These are phyloP conservation scores for Aureobasidium sp. DNA, from an alignment of 2,329 filamentous ascomycete genomes.

Conservation along the genomic window DNA sequence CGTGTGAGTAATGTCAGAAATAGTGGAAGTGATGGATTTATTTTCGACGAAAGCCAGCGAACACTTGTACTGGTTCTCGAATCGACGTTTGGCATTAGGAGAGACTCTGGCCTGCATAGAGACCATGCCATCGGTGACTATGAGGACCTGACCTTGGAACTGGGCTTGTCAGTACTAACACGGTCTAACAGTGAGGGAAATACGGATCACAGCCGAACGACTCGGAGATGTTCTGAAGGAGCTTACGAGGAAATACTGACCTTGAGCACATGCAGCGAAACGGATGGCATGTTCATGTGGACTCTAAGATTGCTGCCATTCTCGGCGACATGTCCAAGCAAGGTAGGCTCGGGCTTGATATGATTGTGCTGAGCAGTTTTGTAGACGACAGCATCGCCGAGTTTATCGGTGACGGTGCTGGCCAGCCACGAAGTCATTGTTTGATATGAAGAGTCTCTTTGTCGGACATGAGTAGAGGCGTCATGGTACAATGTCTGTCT, in stretches of 20 bases:
- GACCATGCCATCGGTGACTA: neutral
- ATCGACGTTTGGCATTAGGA: neutral
- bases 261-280: conserved; percentile 15
- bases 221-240: neutral
- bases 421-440: conserved; percentile 22
- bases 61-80: neutral
- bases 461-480: neutral
- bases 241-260: neutral
- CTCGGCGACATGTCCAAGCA: conserved; percentile 15
- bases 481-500: neutral
- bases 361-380: conserved; percentile 12
- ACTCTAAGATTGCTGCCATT: conserved; percentile 28
- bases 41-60: conserved; percentile 9
- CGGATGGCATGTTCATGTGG: conserved; percentile 19
- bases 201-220: neutral
- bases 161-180: conserved; percentile 14
- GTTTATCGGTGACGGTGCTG: conserved; percentile 20
- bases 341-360: conserved; percentile 20
- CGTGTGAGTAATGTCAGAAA: neutral
- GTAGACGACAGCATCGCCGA: conserved; percentile 23
- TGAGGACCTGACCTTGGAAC: neutral
- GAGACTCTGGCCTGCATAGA: neutral
- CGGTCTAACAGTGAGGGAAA: neutral
- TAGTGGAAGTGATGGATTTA: neutral
- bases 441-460: neutral